Evolutionary conservation across 2,329 filamentous ascomycete species (phyloP).

Genomic region (Mariannaea sp.): DNA sequence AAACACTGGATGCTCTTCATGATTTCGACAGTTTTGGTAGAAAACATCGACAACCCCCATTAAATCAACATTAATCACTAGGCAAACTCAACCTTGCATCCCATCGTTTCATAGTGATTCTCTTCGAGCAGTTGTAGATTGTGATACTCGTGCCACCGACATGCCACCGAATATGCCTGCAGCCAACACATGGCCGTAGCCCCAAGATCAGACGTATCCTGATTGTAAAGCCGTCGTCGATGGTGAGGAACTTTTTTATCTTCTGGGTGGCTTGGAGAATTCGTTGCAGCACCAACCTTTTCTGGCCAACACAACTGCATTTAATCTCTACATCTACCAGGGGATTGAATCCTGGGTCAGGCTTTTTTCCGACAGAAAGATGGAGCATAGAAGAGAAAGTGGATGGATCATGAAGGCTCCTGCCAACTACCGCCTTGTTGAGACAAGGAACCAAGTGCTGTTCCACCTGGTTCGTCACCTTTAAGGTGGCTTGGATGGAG

Average conservation of each 20-base stretch:
- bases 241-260: not conserved
- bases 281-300: not conserved
- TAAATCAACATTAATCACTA: too few species aligned
- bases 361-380: not conserved
- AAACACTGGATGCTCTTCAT: too few species aligned
- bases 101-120: not conserved
- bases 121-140: not conserved
- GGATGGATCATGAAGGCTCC: conserved; percentile 2
- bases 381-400: not conserved
- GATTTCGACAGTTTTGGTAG: too few species aligned
- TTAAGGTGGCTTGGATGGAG: conserved; percentile 1
- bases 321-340: too few species aligned
- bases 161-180: not conserved
- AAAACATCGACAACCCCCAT: too few species aligned
- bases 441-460: not conserved
- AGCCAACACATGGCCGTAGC: conserved; percentile 10
- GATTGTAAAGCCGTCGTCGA: not conserved
- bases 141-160: not conserved
- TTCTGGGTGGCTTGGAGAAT: conserved; percentile 10
- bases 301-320: too few species aligned
- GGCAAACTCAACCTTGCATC: too few species aligned
- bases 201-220: conserved; percentile 8
- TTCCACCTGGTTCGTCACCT: not conserved
- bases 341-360: not conserved
- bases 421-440: not conserved